Percentiles rank a stretch among this genome's conserved stretches.
These are phyloP conservation scores for Immersiporthe knoxdaviesiana DNA, from an alignment of 2,329 filamentous ascomycete species.

Conservation along the genomic window DNA sequence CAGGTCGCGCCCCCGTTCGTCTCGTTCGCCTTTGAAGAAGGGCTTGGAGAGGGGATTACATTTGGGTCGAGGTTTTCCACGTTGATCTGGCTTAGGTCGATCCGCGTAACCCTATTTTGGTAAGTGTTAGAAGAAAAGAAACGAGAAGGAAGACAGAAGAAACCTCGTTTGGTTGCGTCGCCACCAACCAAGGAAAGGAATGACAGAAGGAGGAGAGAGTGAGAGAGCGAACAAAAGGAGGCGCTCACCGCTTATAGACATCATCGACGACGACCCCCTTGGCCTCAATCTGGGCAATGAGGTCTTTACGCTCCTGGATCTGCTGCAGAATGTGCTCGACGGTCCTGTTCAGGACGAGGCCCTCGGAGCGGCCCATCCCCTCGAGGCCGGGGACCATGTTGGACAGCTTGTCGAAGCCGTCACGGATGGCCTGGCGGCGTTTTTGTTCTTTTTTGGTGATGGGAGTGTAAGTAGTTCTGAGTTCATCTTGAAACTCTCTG, in stretches of 20 bases:
- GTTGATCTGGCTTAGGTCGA: conserved; percentile 26
- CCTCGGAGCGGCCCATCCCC: conserved; percentile 83
- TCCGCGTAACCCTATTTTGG: conserved; percentile 2
- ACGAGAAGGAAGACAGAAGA: background rate
- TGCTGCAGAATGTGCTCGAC: conserved; percentile 67
- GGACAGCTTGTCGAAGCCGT: conserved; percentile 81
- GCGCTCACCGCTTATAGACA: conserved; percentile 32
- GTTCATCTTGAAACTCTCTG: no score
- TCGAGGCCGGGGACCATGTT: conserved; percentile 79
- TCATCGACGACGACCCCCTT: conserved; percentile 59
- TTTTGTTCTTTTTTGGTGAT: conserved; percentile 40
- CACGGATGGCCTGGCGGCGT: conserved; percentile 66
- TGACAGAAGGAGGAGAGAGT: no score
- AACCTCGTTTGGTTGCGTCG: no score
- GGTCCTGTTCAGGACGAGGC: conserved; percentile 75
- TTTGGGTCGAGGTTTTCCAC: conserved; percentile 17
- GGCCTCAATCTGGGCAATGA: conserved; percentile 63
- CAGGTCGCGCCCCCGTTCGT: background rate
- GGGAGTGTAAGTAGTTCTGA: background rate
- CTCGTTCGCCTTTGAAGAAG: background rate
- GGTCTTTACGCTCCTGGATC: conserved; percentile 58
- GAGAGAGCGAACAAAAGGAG: background rate
- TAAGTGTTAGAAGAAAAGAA: background rate
- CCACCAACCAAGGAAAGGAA: background rate
- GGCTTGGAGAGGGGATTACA: background rate